phyloP scores from a whole-genome alignment of 257 asterid species.

The Fraxinus excelsior region DNA sequence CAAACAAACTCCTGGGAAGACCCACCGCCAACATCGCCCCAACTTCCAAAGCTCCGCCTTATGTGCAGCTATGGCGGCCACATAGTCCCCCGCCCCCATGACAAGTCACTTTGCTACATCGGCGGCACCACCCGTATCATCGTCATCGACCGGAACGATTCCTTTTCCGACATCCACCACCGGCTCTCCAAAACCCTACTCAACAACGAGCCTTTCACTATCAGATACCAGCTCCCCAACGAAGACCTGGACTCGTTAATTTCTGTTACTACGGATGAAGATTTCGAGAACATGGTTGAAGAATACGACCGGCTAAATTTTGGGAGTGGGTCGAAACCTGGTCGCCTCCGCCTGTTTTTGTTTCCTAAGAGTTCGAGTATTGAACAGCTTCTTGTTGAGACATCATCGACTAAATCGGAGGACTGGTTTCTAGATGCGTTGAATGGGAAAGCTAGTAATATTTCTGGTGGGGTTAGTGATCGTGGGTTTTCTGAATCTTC shows the following conservation, averaged over 20 bases:
- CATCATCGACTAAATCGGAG: slow-evolving; percentile 63
- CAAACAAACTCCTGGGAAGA: slow-evolving; percentile 68
- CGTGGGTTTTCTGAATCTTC: slow-evolving; percentile 68
- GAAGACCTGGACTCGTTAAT: slow-evolving; percentile 91
- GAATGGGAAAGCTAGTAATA: slow-evolving; percentile 54
- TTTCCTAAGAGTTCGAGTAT: slow-evolving; percentile 44
- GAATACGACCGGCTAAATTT: slow-evolving; percentile 75
- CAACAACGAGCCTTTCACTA: slow-evolving; percentile 48
- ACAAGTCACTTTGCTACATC: slow-evolving; percentile 76
- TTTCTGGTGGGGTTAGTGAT: slow-evolving; percentile 45
- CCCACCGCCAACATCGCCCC: slow-evolving; percentile 41
- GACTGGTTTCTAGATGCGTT: slow-evolving; percentile 89
- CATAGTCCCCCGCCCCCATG: slow-evolving; percentile 94
- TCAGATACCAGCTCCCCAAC: slow-evolving; percentile 81
- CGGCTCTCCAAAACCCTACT: slow-evolving; percentile 80
- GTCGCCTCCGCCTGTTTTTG: slow-evolving; percentile 67
- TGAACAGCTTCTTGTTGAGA: slow-evolving; percentile 50
- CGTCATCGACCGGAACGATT: slow-evolving; percentile 65
- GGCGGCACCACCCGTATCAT: slow-evolving; percentile 94
- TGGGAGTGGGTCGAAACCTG: slow-evolving; percentile 27
- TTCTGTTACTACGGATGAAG: slow-evolving; percentile 81
- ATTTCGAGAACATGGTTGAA: slow-evolving; percentile 88
- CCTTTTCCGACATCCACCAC: slow-evolving; percentile 60
- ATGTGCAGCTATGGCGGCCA: slow-evolving; percentile 98
- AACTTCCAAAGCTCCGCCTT: slow-evolving; percentile 64